Evolutionary conservation across 2,329 filamentous ascomycete genomes (phyloP), one percentile per base, ranked within the genome.

Genomic region (Colletotrichum sp.): DNA sequence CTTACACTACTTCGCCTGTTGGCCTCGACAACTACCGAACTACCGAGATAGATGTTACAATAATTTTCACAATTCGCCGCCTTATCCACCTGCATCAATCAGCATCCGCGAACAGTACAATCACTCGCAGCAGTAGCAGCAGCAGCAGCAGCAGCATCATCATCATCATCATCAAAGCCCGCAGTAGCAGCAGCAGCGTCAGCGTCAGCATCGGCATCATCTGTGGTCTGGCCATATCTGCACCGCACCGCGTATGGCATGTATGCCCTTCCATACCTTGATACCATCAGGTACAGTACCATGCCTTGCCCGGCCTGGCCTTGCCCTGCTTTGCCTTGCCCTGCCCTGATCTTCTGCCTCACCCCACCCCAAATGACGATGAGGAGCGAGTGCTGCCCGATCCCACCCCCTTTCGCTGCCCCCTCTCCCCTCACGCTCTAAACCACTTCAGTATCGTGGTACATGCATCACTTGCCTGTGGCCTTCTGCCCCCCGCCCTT

Each of bases 331-430:
- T 36, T 69, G 43, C 58, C 63, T 65, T 60, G 65, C 71, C 71
- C 71, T 67, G 74, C 63, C 67, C 67, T 75, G 63, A 67, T 75
- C 30, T 69, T 65, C 48, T 67, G 34, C 38, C 65, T 58, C 57
- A 66, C 72, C 68, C 68, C 61, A 67, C 63, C 68, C 38, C 38
- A 63, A 68, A 69, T 73, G 71, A 73, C 71, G 67, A 74, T 52
- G 60, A 67, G 60, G 67, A 72, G 72, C 63, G 61, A 72, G 68
- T 72, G 72, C 38, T 72, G 68, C 74, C 74, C 70, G 74, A 74
- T 74, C 74, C 64, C 70, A 69, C 70, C 74, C 73, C 73, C 71
- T 69, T 65, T 30, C 63, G 43, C 57, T 69, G 12, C 43, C 55
- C 34, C 58, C 43, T 52, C 67, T 68, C 70, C 58, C 34, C 73